Base-by-base conservation (phyloP, 768 basidiomycete genomes). In the Hebeloma cylindrosporum region DNA sequence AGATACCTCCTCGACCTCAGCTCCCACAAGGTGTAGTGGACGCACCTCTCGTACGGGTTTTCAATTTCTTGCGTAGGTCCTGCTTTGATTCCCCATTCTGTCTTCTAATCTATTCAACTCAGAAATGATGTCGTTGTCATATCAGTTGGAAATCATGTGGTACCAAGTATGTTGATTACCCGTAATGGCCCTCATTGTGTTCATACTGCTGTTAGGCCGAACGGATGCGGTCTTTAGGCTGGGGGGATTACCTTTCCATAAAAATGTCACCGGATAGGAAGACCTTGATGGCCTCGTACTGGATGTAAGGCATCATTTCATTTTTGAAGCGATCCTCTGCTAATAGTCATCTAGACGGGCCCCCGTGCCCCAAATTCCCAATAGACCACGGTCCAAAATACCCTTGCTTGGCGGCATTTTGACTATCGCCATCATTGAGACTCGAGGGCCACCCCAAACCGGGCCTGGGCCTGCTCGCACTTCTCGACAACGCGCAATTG, bases 81-180 rank as follows among this genome's bases (percentile, higher is more conserved):
- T 11, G 39, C 27, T 48, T 29, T 33, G 11, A 30, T 16, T 17
- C 20, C 11, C 16, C 32, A 23, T 23, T 45, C 25, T 20, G 45
- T 21, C 26, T 14, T 29, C 48, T 45, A 37, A 39, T 22, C 7
- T 20, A 43, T 37, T 25, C 14, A 33, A 16, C 25, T 36, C 18
- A 94, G 92, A 93, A 61, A 86, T 90, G 73, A 88, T 93, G 80
- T 89, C 91, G 1, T 65, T 96, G 47, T 85, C 89, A 2, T 96
- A 96, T 64, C 93, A 95, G 57, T 74, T 97, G 11, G 94, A 93
- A 64, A 87, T 93, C 50, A 64, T 97, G 36, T 83, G 82, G 76
- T 87, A 83, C 57, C 90, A 93, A 60, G 77, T 75, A 51, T 25
- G 61, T 5, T 26, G 0, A n/a, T n/a, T 10, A 14, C 3, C 6